Percentiles rank a stretch among this genome's conserved stretches.
phyloP scores from a whole-genome alignment of 108 stramenopile species.

The Craspedostauros australis region DNA sequence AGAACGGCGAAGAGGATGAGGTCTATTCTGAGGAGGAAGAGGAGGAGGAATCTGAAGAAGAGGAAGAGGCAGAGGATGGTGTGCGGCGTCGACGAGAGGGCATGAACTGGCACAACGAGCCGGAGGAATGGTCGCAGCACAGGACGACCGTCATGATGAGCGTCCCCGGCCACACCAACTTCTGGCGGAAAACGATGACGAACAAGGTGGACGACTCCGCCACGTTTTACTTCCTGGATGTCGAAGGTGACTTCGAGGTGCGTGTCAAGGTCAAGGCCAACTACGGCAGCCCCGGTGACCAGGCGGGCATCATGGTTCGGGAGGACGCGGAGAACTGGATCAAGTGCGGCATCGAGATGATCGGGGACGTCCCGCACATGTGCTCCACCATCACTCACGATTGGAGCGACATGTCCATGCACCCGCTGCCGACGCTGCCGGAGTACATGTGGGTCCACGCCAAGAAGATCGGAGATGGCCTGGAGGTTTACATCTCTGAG shows the following conservation, averaged over 20 bases:
- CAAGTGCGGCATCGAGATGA: slow-evolving; percentile 30
- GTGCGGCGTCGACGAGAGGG: slow-evolving; percentile 11
- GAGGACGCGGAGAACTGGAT: slow-evolving; percentile 40
- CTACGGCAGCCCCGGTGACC: slow-evolving; percentile 33
- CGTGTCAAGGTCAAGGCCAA: slow-evolving; percentile 29
- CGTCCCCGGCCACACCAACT: slow-evolving; percentile 29
- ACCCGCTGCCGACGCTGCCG: slow-evolving; percentile 17
- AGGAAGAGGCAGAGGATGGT: slow-evolving; percentile 5
- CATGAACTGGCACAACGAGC: slow-evolving; percentile 35
- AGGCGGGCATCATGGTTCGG: slow-evolving; percentile 49
- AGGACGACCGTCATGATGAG: slow-evolving; percentile 25
- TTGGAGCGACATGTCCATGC: slow-evolving; percentile 33
- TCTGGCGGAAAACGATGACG: slow-evolving; percentile 37
- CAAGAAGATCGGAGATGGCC: slow-evolving; percentile 25
- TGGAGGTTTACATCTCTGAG: slow-evolving; percentile 35
- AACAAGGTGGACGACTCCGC: slow-evolving; percentile 32
- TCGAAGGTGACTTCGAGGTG: slow-evolving; percentile 46
- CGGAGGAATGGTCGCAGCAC: slow-evolving; percentile 38
- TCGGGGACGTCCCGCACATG: slow-evolving; percentile 26
- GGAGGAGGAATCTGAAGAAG: slow-evolving; percentile 6
- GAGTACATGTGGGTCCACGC: slow-evolving; percentile 37
- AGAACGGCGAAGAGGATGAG: slow-evolving; percentile 10
- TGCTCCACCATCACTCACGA: slow-evolving; percentile 37
- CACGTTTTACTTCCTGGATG: slow-evolving; percentile 38
- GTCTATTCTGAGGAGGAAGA: slow-evolving; percentile 8